Base-by-base conservation (phyloP, 257 asterid genomes). In the Scutellaria barbata region DNA sequence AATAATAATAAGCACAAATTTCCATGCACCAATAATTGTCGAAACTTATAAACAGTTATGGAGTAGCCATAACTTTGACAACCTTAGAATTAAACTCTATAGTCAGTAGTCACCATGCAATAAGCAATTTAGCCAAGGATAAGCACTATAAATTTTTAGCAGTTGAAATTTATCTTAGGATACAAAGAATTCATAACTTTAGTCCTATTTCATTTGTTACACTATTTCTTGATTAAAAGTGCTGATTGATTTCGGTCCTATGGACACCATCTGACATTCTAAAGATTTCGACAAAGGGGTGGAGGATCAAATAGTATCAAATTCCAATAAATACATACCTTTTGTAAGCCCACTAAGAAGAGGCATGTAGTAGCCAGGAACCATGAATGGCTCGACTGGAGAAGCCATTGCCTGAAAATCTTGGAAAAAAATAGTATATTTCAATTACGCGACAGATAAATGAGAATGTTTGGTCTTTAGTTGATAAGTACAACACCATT, bases 361-460 rank as follows among this genome's bases (percentile, higher is more conserved):
- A 67, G 96, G 90, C 43, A 84, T 35, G 72, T 81, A 90, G 83
- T 85, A 91, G 72, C 62, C 20, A 71, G 98, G 86, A 68, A 82
- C 73, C 63, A 48, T 54, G 76, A 85, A 86, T 47, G 53, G 78
- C 76, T 84, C 84, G 35, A 73, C 73, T 45, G 87, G 79, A 76
- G 92, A 85, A 63, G 86, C 88, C 63, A 94, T 47, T 41, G 97
- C 98, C 97, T 93, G 96, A n/a, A 33, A 62, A 74, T 61, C 72
- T 63, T 5, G 14, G 3, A 25, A 69, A 62, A 81, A 63, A 78
- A 4, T 48, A 72, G 69, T 2, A 30, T 22, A 22, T 22, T 13
- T 16, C 57, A 39, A 45, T 48, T 51, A 64, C 65, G 46, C 37
- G 53, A 39, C 14, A 17, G 10, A 68, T 56, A 71, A 76, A 42